Evolutionary conservation across 495 filamentous ascomycete genomes (phyloP).

Genomic region (Trichoderma orchidacearum): DNA sequence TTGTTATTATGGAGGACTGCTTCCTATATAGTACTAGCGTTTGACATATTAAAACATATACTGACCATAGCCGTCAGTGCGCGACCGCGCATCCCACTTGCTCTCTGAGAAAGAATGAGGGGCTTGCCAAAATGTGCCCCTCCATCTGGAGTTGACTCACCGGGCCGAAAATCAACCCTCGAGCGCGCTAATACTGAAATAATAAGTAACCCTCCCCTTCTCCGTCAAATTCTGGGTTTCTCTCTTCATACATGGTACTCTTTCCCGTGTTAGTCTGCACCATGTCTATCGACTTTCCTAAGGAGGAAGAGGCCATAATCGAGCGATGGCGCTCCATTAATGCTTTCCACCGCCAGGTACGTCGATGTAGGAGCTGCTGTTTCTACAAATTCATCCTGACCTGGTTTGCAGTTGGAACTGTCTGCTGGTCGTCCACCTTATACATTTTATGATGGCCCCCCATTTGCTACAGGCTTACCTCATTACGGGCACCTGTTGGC

Average conservation of each 20-base stretch:
- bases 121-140: background rate
- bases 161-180: background rate
- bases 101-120: background rate
- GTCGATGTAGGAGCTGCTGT: background rate
- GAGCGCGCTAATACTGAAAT: background rate
- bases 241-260: background rate
- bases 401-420: slow-evolving; percentile 21
- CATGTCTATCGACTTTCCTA: slow-evolving; percentile 87
- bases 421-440: slow-evolving; percentile 57
- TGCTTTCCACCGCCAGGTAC: slow-evolving; percentile 65
- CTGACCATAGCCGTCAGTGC: background rate
- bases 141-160: background rate
- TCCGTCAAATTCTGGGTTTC: background rate
- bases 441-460: slow-evolving; percentile 70
- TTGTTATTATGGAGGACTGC: too few species aligned
- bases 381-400: background rate
- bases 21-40: background rate
- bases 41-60: background rate
- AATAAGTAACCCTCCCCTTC: background rate
- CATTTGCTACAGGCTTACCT: slow-evolving; percentile 53
- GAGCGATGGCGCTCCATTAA: slow-evolving; percentile 77
- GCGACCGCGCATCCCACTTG: background rate
- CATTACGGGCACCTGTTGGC: slow-evolving; percentile 95
- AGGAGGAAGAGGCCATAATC: slow-evolving; percentile 75
- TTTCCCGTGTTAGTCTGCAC: background rate